A percentile compares a stretch with the other conserved stretches of the same genome.
Evolutionary conservation across 2,329 filamentous ascomycete species (phyloP).

Genomic region (Lachnellula arida): DNA sequence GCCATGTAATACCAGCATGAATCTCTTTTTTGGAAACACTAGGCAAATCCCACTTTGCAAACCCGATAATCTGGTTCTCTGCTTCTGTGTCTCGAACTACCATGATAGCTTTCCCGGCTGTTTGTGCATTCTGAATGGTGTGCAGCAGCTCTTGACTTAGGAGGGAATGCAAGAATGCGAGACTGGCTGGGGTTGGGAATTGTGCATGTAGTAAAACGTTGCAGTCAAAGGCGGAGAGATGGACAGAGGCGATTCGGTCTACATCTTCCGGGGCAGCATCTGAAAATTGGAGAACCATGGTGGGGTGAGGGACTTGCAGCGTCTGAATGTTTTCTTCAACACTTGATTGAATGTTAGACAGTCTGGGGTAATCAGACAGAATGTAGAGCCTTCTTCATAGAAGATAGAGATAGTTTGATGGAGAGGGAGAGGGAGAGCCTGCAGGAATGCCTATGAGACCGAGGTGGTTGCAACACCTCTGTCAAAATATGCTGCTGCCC

Average conservation of each 20-base stretch:
- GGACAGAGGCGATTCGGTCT: constrained; percentile 21
- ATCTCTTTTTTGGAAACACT: neutral
- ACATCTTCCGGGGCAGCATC: constrained; percentile 20
- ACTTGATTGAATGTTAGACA: neutral
- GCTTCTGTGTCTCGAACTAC: constrained; percentile 22
- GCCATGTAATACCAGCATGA: constrained; percentile 13
- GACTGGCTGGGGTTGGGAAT: constrained; percentile 22
- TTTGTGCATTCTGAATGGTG: constrained; percentile 9
- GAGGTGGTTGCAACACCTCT: neutral
- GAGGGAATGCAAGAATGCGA: constrained; percentile 13
- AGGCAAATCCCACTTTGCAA: constrained; percentile 30
- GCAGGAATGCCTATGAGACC: neutral
- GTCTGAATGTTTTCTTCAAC: neutral
- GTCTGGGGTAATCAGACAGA: neutral
- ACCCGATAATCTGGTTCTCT: constrained; percentile 19
- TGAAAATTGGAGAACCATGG: constrained; percentile 21
- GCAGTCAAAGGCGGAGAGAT: constrained; percentile 29
- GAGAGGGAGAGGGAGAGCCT: neutral
- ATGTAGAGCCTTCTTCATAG: neutral
- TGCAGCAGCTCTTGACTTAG: constrained; percentile 19
- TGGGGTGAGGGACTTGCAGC: neutral
- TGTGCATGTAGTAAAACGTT: constrained; percentile 25
- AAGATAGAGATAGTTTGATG: too few relatives aligned
- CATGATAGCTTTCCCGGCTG: constrained; percentile 16
- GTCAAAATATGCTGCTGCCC: too few relatives aligned